Percentiles rank a stretch among this genome's conserved stretches.
phyloP scores from a whole-genome alignment of 1,284 basidiomycete genomes.

The Phenoliferia sp. region DNA sequence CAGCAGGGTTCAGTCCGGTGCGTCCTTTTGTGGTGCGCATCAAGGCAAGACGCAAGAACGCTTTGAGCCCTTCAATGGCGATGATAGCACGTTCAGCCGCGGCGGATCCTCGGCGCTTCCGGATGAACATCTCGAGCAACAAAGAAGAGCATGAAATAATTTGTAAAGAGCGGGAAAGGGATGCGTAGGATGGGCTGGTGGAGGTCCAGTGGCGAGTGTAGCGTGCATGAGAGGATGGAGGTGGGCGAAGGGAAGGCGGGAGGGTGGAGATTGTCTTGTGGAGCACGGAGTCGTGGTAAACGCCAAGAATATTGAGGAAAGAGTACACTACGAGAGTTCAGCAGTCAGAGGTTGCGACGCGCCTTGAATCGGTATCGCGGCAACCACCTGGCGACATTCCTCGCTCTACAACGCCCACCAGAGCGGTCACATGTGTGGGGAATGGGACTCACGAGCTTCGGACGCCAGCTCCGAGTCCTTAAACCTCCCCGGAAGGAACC shows the following conservation, averaged over 20 bases:
- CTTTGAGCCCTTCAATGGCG: constrained; percentile 44
- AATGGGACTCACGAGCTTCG: constrained; percentile 27
- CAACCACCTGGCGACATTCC: too few species aligned
- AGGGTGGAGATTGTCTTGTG: constrained; percentile 36
- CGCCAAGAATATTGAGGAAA: constrained; percentile 43
- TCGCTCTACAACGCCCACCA: too few species aligned
- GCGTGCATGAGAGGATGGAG: constrained; percentile 43
- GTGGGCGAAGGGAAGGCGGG: constrained; percentile 31
- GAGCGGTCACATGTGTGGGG: too few species aligned
- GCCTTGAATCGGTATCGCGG: not conserved
- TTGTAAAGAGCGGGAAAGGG: constrained; percentile 38
- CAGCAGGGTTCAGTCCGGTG: constrained; percentile 41
- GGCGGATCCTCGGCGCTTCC: constrained; percentile 37
- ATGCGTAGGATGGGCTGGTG: constrained; percentile 38
- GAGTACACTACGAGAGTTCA: constrained; percentile 41
- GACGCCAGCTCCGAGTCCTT: constrained; percentile 37
- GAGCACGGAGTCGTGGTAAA: constrained; percentile 47
- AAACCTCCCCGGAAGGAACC: constrained; percentile 38
- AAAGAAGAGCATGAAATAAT: constrained; percentile 42
- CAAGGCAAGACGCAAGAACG: constrained; percentile 40
- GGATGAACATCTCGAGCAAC: constrained; percentile 44
- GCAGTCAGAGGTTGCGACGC: too few species aligned
- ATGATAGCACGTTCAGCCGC: constrained; percentile 44
- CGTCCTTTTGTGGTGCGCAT: constrained; percentile 40
- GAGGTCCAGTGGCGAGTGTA: constrained; percentile 42